Conservation (phyloP, 1,139 yeast species). For the Tardiomyces digboiensis region DNA sequence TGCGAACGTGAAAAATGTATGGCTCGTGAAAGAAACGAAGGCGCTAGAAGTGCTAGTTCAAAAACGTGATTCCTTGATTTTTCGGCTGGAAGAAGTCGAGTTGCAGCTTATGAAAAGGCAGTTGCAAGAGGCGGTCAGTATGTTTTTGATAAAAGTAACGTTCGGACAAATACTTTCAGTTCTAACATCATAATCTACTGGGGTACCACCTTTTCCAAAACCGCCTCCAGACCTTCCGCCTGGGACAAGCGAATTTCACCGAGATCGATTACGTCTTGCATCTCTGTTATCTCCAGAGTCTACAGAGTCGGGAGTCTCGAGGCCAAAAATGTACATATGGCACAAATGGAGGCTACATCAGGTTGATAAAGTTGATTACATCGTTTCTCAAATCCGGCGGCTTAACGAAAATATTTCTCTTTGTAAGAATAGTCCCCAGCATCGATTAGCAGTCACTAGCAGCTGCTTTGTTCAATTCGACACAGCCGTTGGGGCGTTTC, state of each 20-base stretch:
- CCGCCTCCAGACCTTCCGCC: too few species aligned
- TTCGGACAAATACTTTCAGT: too few species aligned
- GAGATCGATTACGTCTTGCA: too few species aligned
- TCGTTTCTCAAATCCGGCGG: background rate
- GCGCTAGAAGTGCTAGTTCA: constrained; percentile 12
- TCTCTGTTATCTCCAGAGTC: too few species aligned
- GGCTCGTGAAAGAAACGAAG: constrained; percentile 22
- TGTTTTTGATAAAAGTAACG: too few species aligned
- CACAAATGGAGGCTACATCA: background rate
- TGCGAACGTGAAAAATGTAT: constrained; percentile 16
- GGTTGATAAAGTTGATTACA: background rate
- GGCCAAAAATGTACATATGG: too few species aligned
- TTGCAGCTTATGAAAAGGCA: constrained; percentile 8
- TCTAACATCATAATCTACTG: too few species aligned
- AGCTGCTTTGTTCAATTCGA: constrained; percentile 24
- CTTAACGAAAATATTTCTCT: background rate
- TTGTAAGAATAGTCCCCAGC: background rate
- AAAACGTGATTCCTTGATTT: constrained; percentile 9
- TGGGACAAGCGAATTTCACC: too few species aligned
- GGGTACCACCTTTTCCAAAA: too few species aligned
- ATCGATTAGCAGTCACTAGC: background rate
- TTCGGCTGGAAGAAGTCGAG: constrained; percentile 15
- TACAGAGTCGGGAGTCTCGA: too few species aligned
- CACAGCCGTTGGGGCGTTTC: constrained; percentile 1
- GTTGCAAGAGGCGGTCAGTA: too few species aligned